A percentile compares a stretch with the other conserved stretches of the same genome.
These are phyloP conservation scores for Scheffersomyces illinoinensis DNA, from an alignment of 1,139 yeast genomes.

Conservation along the genomic window DNA sequence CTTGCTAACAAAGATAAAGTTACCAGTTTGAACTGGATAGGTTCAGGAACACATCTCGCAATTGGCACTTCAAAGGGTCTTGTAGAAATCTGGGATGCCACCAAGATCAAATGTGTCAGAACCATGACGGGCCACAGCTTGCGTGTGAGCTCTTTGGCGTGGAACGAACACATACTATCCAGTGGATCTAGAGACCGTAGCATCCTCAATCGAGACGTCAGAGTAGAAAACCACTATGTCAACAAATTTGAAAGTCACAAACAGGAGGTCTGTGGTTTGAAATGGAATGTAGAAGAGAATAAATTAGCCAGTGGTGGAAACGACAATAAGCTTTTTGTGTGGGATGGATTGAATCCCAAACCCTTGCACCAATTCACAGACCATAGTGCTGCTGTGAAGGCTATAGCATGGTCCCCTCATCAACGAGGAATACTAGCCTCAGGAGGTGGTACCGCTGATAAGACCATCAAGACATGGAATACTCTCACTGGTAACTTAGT, in stretches of 20 bases:
- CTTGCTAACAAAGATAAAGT: conserved; percentile 63
- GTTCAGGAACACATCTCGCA: conserved; percentile 90
- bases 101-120: conserved; percentile 78
- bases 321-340: conserved; percentile 79
- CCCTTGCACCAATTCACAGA: conserved; percentile 79
- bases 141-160: conserved; percentile 84
- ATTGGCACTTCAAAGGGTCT: conserved; percentile 85
- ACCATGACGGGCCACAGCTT: conserved; percentile 90
- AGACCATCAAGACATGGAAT: conserved; percentile 90
- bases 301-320: conserved; percentile 93
- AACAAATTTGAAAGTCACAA: conserved; percentile 72
- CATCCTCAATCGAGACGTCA: conserved; percentile 87
- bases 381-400: conserved; percentile 95
- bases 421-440: conserved; percentile 90
- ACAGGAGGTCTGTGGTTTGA: conserved; percentile 95
- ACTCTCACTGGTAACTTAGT: conserved; percentile 74
- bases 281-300: conserved; percentile 89
- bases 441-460: conserved; percentile 98
- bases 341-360: conserved; percentile 76
- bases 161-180: conserved; percentile 89
- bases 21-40: conserved; percentile 91
- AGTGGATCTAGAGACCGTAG: conserved; percentile 87
- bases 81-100: conserved; percentile 95
- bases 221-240: conserved; percentile 81
- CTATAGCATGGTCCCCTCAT: conserved; percentile 97